Evolutionary conservation across 306 rosid species (phyloP), one percentile per base, ranked within the genome.

Genomic region (Amphicarpaea edgeworthii): DNA sequence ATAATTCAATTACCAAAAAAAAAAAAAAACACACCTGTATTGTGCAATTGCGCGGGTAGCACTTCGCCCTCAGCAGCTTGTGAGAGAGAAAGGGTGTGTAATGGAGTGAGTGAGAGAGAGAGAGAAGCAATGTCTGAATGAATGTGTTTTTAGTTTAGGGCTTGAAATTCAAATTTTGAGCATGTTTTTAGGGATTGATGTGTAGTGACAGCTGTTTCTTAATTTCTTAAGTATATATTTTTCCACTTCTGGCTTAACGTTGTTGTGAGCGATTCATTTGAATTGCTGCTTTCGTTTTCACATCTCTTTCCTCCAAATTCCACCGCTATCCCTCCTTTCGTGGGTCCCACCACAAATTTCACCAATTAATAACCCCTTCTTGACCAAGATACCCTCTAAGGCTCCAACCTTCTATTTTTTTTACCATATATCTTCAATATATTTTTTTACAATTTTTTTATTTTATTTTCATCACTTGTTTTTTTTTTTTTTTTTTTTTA

Each of bases 301-400:
- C 86, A 84, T 78, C 17, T 84, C 89, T 80, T 85, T 79, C 23
- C 8, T 37, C 11, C 10, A 82, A 83, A 89, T 91, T 78, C 91
- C 93, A 40, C 98, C 98, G 95, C 96, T 85, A 81, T 93, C 93
- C 96, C 42, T 73, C 20, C 42, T 2, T 1, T 17, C 16, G 14
- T 21, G 42, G 53, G 64, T 58, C 62, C 82, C 47, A 12, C 60
- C 9, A 23, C 2, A 21, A 3, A 0, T 40, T n/a, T 19, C n/a
- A 19, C 2, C 41, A 45, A 17, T 8, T 28, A 28, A 16, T 43
- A 26, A 7, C 16, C 38, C 4, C 12, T 19, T 2, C 42, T 41
- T 14, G 64, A 80, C 79, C 0, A 24, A 17, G 34, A 23, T 55
- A 28, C 70, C 79, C 76, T 72, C 61, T 1, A 19, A 53, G n/a